phyloP scores from a whole-genome alignment of 108 stramenopile genomes.

The Nitzschia sp. region DNA sequence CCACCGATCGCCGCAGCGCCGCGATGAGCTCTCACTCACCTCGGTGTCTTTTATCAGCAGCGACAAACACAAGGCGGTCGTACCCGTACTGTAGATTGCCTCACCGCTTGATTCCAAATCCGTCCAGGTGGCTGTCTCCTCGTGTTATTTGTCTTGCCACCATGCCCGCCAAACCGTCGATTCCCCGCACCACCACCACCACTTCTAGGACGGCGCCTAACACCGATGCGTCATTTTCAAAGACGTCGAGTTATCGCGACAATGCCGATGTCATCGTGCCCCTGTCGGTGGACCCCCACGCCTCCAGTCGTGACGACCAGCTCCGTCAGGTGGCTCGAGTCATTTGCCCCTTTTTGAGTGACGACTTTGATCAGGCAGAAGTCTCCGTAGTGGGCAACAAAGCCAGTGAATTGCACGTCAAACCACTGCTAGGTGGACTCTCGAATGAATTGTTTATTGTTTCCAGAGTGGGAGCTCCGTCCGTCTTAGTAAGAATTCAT shows the following conservation, averaged over 20 bases:
- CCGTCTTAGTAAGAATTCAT: slow-evolving; percentile 47
- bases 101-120: too few relatives aligned
- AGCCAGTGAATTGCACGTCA: slow-evolving; percentile 2
- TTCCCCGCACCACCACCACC: too few relatives aligned
- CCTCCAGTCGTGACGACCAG: slow-evolving; percentile 18
- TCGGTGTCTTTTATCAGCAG: too few relatives aligned
- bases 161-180: too few relatives aligned
- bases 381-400: neutral
- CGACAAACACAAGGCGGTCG: too few relatives aligned
- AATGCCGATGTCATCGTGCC: slow-evolving; percentile 7
- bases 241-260: slow-evolving; percentile 1
- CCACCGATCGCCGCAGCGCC: too few relatives aligned
- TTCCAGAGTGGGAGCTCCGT: neutral
- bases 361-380: neutral
- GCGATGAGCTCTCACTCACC: too few relatives aligned
- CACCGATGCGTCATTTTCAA: too few relatives aligned
- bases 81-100: too few relatives aligned
- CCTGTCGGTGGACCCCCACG: neutral
- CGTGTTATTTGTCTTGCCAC: too few relatives aligned
- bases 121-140: too few relatives aligned
- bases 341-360: slow-evolving; percentile 12
- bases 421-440: slow-evolving; percentile 46
- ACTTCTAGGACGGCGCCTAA: too few relatives aligned
- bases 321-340: neutral
- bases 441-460: slow-evolving; percentile 51